Evolutionary conservation across 306 rosid species (phyloP), one percentile per base, ranked within the genome.

Genomic region (Casuarina equisetifolia): DNA sequence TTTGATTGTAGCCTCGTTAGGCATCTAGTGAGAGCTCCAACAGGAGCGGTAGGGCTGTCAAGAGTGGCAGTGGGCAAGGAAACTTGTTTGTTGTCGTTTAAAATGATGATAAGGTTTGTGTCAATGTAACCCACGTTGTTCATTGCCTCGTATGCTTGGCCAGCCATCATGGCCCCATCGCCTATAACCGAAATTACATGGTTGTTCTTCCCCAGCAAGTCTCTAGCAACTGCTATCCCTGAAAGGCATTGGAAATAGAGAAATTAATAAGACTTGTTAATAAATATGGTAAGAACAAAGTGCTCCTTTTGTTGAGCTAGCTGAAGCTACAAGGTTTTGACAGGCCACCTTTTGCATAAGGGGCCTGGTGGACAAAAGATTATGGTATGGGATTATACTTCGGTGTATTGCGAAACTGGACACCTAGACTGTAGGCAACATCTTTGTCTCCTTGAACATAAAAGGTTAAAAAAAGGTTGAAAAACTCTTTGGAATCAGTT

Each of bases 161-260:
- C 96, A 0, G 86, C 96, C 0, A 91, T 90, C 96, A 90, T 88
- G 17, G 91, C 92, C 16, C 92, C 92, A 48, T 90, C 96, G 58
- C 96, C 96, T 13, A 88, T 88, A 61, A 90, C 92, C 0, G 92
- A 78, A 48, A 90, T 54, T 69, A 88, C 91, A 43, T 88, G 92
- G 76, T 88, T 90, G 12, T 82, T 73, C 39, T 74, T 83, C n/a
- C 92, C 88, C 5, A n/a, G 59, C 74, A 90, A 45, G 82, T 87
- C 96, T 69, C 96, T 86, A 0, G 78, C 96, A 51, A 88, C 83
- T 20, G 96, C 92, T 92, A 90, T 90, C 6, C 96, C 92, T 88
- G 82, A 36, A 74, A 73, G 0, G 12, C 64, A 32, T 64, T 48
- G 10, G 5, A 36, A 19, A 36, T 38, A 7, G 32, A 5, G 6